phyloP scores from a whole-genome alignment of 495 filamentous ascomycete species.

The Xylaria telfairii region DNA sequence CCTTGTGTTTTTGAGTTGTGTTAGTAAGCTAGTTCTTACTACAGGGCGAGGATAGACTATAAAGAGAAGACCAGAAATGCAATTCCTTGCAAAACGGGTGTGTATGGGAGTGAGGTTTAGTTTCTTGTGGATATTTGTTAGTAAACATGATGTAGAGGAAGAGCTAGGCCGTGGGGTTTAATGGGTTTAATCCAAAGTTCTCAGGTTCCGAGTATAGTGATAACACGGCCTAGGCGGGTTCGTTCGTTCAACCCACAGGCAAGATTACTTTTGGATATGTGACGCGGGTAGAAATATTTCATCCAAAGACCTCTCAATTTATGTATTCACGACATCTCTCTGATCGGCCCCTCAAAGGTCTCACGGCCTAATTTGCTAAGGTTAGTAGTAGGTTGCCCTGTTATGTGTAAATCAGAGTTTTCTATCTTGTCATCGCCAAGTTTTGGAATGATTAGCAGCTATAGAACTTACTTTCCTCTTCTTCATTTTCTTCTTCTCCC shows the following conservation, averaged over 20 bases:
- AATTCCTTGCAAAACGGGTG: not conserved
- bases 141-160: not conserved
- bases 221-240: not conserved
- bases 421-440: too few relatives aligned
- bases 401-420: too few relatives aligned
- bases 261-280: not conserved
- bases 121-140: not conserved
- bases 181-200: not conserved
- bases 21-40: not conserved
- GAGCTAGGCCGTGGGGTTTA: not conserved
- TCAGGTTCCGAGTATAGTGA: not conserved
- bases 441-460: too few relatives aligned
- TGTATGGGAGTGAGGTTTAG: not conserved
- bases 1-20: not conserved
- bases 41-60: not conserved
- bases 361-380: not conserved
- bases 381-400: not conserved
- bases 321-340: not conserved
- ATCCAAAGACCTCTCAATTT: not conserved
- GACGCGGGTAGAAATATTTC: not conserved
- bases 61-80: not conserved
- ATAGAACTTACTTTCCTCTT: too few relatives aligned
- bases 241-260: not conserved
- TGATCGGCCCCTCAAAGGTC: not conserved
- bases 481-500: too few relatives aligned